These are phyloP conservation scores for Mucor saturninus DNA, from an alignment of 371 early-diverging fungal genomes.

Conservation along the genomic window DNA sequence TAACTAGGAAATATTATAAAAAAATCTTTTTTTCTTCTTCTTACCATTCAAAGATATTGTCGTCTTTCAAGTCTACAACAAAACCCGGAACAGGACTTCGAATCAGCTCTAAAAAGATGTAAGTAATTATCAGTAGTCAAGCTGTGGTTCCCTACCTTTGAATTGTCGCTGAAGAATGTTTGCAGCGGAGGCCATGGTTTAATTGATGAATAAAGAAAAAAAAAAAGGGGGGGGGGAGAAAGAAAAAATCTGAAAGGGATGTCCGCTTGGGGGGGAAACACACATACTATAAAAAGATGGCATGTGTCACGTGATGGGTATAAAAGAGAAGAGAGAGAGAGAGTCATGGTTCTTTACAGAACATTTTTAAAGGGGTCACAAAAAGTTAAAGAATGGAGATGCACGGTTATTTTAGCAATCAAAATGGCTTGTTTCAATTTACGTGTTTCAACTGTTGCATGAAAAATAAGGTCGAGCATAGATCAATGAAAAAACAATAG, in stretches of 20 bases:
- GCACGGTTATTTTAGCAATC: too few species aligned
- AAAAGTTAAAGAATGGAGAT: too few species aligned
- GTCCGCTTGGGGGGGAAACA: too few species aligned
- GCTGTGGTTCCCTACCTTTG: constrained; percentile 41
- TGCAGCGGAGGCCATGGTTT: constrained; percentile 49
- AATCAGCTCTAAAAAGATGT: constrained; percentile 46
- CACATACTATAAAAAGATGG: too few species aligned
- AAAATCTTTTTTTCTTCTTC: neutral
- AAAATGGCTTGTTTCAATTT: too few species aligned
- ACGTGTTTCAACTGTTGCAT: too few species aligned
- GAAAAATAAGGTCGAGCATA: too few species aligned
- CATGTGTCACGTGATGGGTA: neutral
- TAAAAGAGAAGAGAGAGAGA: neutral
- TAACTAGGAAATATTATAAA: neutral
- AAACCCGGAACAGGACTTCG: constrained; percentile 75
- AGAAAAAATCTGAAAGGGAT: neutral
- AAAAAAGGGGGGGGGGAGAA: neutral
- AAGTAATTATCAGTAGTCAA: too few species aligned
- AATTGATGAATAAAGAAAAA: neutral
- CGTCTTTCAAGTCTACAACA: constrained; percentile 69
- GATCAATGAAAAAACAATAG: too few species aligned
- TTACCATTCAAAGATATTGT: constrained; percentile 67
- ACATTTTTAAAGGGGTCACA: neutral
- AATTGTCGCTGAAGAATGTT: constrained; percentile 60
- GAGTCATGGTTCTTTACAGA: neutral